phyloP scores from a whole-genome alignment of 371 early-diverging fungal species.

The Mucor indicus region DNA sequence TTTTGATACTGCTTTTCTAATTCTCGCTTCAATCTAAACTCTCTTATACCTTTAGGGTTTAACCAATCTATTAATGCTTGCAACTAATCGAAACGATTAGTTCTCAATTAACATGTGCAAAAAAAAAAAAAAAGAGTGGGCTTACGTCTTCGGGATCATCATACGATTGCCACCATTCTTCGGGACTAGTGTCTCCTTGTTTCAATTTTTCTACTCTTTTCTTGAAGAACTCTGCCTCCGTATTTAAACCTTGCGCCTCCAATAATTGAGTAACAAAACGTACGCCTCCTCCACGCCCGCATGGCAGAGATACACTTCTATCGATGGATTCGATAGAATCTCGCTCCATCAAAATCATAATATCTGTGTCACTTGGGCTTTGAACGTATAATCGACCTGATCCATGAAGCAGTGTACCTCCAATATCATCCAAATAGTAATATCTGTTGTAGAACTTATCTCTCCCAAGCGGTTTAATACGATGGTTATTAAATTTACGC shows the following conservation, averaged over 20 bases:
- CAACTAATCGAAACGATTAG: too few relatives aligned
- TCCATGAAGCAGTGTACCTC: slow-evolving; percentile 56
- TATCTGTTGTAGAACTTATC: slow-evolving; percentile 85
- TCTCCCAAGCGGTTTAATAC: slow-evolving; percentile 73
- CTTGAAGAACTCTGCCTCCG: slow-evolving; percentile 27
- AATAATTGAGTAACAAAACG: slow-evolving; percentile 30
- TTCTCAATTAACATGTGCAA: too few relatives aligned
- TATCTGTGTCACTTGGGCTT: slow-evolving; percentile 51
- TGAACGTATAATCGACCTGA: slow-evolving; percentile 66
- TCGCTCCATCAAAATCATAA: slow-evolving; percentile 39
- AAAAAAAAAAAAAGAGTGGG: background rate
- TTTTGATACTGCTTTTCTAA: slow-evolving; percentile 45
- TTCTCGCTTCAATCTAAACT: slow-evolving; percentile 54
- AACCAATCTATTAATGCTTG: slow-evolving; percentile 71
- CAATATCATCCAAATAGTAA: slow-evolving; percentile 81
- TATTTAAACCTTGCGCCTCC: slow-evolving; percentile 24
- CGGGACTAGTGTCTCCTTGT: background rate
- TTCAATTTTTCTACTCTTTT: slow-evolving; percentile 10
- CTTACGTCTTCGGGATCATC: slow-evolving; percentile 58
- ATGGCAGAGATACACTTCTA: slow-evolving; percentile 17
- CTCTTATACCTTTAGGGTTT: slow-evolving; percentile 74
- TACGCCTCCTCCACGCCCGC: slow-evolving; percentile 46
- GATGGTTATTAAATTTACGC: slow-evolving; percentile 59
- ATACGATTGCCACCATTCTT: slow-evolving; percentile 64
- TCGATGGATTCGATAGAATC: slow-evolving; percentile 22